These are phyloP conservation scores for Ophiosphaerella korrae DNA, from an alignment of 2,329 filamentous ascomycete species.

Conservation along the genomic window DNA sequence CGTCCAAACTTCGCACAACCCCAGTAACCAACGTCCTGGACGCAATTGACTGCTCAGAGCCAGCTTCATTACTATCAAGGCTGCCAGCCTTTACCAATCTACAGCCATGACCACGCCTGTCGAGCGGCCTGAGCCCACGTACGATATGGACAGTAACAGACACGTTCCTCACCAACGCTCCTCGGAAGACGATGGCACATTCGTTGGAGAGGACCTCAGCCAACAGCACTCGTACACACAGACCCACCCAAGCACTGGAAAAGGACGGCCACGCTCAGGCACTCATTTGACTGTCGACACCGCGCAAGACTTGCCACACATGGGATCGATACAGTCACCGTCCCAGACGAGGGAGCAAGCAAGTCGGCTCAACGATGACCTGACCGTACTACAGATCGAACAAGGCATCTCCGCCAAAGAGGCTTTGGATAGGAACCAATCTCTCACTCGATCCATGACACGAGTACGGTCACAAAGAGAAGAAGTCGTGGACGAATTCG, in stretches of 20 bases:
- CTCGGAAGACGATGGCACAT: slow-evolving; percentile 47
- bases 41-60: too few species aligned
- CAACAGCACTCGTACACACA: slow-evolving; percentile 32
- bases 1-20: background rate
- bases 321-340: slow-evolving; percentile 52
- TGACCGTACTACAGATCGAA: slow-evolving; percentile 69
- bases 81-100: slow-evolving; percentile 6
- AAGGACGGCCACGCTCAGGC: slow-evolving; percentile 34
- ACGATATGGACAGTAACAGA: slow-evolving; percentile 38
- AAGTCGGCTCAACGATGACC: slow-evolving; percentile 67
- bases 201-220: slow-evolving; percentile 43
- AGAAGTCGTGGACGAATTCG: slow-evolving; percentile 69
- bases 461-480: slow-evolving; percentile 59
- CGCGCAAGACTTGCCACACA: slow-evolving; percentile 38
- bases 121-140: slow-evolving; percentile 45
- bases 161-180: slow-evolving; percentile 35
- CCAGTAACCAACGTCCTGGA: background rate
- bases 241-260: slow-evolving; percentile 10
- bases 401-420: slow-evolving; percentile 59
- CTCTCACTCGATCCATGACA: slow-evolving; percentile 52
- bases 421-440: slow-evolving; percentile 41
- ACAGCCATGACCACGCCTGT: slow-evolving; percentile 44
- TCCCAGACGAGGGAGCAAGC: slow-evolving; percentile 65
- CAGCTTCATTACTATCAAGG: background rate
- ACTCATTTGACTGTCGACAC: slow-evolving; percentile 58